These are phyloP conservation scores for Hypericum androsaemum DNA, from an alignment of 345 rosid species.

Conservation along the genomic window DNA sequence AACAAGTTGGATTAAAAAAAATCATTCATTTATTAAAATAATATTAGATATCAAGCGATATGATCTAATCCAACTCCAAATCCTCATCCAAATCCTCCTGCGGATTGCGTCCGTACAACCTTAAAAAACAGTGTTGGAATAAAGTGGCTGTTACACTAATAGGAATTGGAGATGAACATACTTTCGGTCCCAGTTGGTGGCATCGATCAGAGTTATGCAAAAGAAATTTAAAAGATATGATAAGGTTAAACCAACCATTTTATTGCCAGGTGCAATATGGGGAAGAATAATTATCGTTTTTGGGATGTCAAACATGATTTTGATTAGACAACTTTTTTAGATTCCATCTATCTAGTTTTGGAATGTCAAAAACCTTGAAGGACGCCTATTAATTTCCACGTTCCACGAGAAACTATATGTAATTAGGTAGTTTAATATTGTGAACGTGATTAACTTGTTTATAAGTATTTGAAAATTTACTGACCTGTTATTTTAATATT, in stretches of 20 bases:
- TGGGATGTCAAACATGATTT: constrained; percentile 5
- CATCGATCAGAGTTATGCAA: constrained; percentile 3
- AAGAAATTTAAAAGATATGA: background rate
- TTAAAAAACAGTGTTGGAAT: constrained; percentile 8
- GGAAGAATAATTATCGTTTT: constrained; percentile 10
- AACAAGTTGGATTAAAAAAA: constrained; percentile 20
- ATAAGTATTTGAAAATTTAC: no score
- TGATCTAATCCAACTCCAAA: constrained; percentile 9
- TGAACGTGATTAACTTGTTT: no score
- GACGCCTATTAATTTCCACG: background rate
- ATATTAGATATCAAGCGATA: background rate
- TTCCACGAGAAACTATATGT: no score
- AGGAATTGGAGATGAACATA: background rate
- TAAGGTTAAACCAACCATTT: constrained; percentile 1
- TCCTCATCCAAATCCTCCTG: constrained; percentile 8
- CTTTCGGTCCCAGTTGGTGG: constrained; percentile 30
- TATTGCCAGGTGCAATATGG: background rate
- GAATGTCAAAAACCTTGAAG: constrained; percentile 12
- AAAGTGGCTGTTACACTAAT: background rate
- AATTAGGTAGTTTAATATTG: no score
- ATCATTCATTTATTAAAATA: no score
- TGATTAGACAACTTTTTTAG: background rate
- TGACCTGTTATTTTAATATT: no score
- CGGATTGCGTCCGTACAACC: constrained; percentile 20
- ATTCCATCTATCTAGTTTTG: background rate